Evolutionary conservation across 2,329 filamentous ascomycete species (phyloP).

Genomic region (Exophiala alcalophila): DNA sequence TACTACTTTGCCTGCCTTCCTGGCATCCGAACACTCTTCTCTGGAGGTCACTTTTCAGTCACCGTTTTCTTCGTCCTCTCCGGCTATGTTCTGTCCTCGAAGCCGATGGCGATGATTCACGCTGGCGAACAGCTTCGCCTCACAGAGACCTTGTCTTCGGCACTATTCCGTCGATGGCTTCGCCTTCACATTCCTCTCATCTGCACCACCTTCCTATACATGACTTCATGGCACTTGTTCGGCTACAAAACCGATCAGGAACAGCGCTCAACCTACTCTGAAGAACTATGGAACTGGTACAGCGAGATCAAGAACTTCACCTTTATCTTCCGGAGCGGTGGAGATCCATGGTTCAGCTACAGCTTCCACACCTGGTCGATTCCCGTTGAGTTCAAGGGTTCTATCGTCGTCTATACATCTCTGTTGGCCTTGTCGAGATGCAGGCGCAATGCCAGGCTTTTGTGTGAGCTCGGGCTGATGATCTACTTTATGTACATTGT

Average conservation of each 20-base stretch:
- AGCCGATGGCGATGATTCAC: constrained; percentile 45
- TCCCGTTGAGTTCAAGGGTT: constrained; percentile 62
- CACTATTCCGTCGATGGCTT: constrained; percentile 52
- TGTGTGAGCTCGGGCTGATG: constrained; percentile 53
- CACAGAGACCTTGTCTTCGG: constrained; percentile 46
- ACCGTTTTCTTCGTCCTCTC: constrained; percentile 54
- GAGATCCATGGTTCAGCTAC: constrained; percentile 56
- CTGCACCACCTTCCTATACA: constrained; percentile 53
- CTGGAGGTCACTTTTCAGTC: constrained; percentile 60
- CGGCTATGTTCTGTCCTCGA: constrained; percentile 52
- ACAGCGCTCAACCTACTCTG: constrained; percentile 42
- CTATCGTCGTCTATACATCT: constrained; percentile 60
- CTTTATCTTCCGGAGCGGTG: constrained; percentile 61
- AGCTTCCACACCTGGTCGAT: constrained; percentile 64
- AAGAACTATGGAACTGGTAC: constrained; percentile 54
- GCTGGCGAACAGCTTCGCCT: constrained; percentile 40
- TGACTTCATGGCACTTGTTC: constrained; percentile 54
- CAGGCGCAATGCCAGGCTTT: constrained; percentile 54
- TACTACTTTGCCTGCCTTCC: constrained; percentile 55
- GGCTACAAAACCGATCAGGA: constrained; percentile 46
- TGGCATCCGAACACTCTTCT: constrained; percentile 58
- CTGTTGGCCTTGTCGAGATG: constrained; percentile 57
- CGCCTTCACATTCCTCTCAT: constrained; percentile 54
- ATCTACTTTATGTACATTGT: constrained; percentile 66
- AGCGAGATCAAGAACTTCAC: constrained; percentile 66